A percentile compares a stretch with the other conserved stretches of the same genome.
phyloP scores from a whole-genome alignment of 768 basidiomycete genomes.

The Scleroderma bovista region DNA sequence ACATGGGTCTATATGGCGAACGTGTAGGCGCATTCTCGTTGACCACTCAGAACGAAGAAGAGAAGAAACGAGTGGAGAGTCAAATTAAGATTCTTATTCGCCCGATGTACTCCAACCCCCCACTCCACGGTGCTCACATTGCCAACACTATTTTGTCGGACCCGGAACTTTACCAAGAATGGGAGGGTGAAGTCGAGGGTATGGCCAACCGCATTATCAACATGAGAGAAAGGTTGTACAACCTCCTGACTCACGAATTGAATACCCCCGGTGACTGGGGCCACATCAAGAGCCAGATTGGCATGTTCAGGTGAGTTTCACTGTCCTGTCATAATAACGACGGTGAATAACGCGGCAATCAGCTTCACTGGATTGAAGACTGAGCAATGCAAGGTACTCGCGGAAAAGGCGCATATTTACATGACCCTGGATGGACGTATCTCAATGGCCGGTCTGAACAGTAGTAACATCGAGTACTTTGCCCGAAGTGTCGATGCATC shows the following conservation, averaged over 20 bases:
- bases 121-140: conserved; percentile 82
- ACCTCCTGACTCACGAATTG: conserved; percentile 66
- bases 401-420: conserved; percentile 87
- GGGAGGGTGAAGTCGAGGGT: conserved; percentile 88
- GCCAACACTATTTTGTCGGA: conserved; percentile 80
- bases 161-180: conserved; percentile 70
- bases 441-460: conserved; percentile 90
- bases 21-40: conserved; percentile 97
- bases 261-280: conserved; percentile 94
- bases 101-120: conserved; percentile 98
- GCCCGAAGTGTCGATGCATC: conserved; percentile 81
- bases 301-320: conserved; percentile 85
- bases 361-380: conserved; percentile 85
- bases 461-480: conserved; percentile 82
- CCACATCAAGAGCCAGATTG: conserved; percentile 93
- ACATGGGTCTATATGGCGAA: conserved; percentile 98
- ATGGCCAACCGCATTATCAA: conserved; percentile 95
- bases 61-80: conserved; percentile 83
- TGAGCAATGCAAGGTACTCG: conserved; percentile 74
- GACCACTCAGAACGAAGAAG: conserved; percentile 59
- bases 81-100: conserved; percentile 95
- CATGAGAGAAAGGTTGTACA: conserved; percentile 84
- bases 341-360: conserved; percentile 2
- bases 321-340: neutral
- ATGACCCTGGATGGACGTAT: conserved; percentile 94